Evolutionary conservation across 1,284 basidiomycete species (phyloP).

Genomic region (Fomitopsis pinicola): DNA sequence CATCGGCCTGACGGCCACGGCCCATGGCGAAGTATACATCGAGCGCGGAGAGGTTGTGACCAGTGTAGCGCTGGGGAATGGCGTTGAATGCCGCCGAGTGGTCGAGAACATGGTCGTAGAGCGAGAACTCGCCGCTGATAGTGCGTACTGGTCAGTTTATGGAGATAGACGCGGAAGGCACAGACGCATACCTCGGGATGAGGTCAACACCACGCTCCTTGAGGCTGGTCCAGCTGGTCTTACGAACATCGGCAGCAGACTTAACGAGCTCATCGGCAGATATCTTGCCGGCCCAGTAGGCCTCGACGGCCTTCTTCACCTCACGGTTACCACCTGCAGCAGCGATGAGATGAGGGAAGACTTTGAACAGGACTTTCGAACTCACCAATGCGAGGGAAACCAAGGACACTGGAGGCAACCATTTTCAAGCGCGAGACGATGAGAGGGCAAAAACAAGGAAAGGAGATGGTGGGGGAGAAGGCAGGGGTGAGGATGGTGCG

Average conservation of each 20-base stretch:
- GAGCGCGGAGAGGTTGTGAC: conserved; percentile 83
- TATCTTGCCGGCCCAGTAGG: conserved; percentile 96
- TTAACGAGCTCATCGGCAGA: conserved; percentile 88
- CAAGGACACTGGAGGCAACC: conserved; percentile 86
- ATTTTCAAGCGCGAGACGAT: conserved; percentile 36
- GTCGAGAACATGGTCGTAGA: conserved; percentile 99
- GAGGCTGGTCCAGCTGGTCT: conserved; percentile 87
- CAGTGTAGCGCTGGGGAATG: conserved; percentile 92
- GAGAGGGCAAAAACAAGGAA: conserved; percentile 6
- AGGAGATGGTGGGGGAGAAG: conserved; percentile 23
- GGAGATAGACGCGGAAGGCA: not conserved
- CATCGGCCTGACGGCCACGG: conserved; percentile 92
- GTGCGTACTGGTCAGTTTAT: not conserved
- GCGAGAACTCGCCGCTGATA: conserved; percentile 90
- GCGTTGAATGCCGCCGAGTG: conserved; percentile 96
- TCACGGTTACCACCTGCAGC: conserved; percentile 87
- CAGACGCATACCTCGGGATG: conserved; percentile 77
- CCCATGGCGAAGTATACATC: conserved; percentile 99
- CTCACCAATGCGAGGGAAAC: conserved; percentile 95
- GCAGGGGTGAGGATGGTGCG: conserved; percentile 13
- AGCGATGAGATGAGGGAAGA: not conserved
- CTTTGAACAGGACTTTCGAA: conserved; percentile 14
- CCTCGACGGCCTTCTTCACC: conserved; percentile 98
- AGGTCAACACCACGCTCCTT: conserved; percentile 88
- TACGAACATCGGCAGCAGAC: conserved; percentile 85